Percentiles rank a stretch among this genome's conserved stretches.
Evolutionary conservation across 495 filamentous ascomycete genomes (phyloP).

Genomic region (Neurospora sp.): DNA sequence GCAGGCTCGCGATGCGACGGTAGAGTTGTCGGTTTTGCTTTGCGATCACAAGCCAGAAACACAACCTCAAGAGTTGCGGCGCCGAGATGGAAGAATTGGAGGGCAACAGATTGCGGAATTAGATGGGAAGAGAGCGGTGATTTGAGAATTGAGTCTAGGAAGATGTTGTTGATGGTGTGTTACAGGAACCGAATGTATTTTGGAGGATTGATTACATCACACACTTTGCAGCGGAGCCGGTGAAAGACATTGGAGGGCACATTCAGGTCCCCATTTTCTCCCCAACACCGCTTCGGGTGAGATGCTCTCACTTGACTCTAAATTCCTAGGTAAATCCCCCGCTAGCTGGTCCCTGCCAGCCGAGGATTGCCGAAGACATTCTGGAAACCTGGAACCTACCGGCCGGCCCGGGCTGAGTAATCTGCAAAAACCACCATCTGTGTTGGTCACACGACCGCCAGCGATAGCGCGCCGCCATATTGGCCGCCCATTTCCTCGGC

Average conservation of each 20-base stretch:
- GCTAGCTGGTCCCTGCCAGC: slow-evolving; percentile 11
- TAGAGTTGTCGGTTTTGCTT: not conserved
- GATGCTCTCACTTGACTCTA: not conserved
- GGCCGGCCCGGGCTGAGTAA: not conserved
- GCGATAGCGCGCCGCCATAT: not conserved
- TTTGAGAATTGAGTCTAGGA: not conserved
- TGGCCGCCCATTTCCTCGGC: not conserved
- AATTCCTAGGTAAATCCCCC: not conserved
- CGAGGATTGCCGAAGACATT: slow-evolving; percentile 27
- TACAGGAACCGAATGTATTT: not conserved
- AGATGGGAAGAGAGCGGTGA: not conserved
- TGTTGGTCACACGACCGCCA: not conserved
- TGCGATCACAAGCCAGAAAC: not conserved
- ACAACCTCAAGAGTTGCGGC: not conserved
- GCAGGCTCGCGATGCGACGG: not conserved
- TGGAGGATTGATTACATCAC: not conserved
- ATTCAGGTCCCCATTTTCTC: not conserved
- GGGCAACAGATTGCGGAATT: not conserved
- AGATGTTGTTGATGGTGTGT: not conserved
- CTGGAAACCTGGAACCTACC: not conserved
- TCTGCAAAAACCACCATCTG: not conserved
- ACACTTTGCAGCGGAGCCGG: not conserved
- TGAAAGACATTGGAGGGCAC: not conserved
- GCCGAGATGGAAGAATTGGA: not conserved
- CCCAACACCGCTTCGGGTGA: not conserved